Conservation (phyloP, 768 basidiomycete species). For the Rhodotorula graminis region DNA sequence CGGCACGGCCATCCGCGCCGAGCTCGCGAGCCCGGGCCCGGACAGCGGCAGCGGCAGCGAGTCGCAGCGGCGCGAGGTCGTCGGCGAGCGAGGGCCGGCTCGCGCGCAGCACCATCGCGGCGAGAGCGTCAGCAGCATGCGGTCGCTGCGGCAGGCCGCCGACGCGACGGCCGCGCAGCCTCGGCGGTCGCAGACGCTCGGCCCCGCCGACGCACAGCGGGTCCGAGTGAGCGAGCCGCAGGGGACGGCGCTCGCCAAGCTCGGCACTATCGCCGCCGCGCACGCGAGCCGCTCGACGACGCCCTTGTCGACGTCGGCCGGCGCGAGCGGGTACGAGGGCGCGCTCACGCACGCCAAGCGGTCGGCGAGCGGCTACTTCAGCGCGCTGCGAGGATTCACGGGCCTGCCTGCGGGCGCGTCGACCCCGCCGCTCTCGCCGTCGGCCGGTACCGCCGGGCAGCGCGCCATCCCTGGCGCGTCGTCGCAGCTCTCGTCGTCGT, state of each 20-base stretch:
- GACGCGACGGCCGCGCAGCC: not conserved
- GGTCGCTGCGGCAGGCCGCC: not conserved
- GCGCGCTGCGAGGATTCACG: constrained; percentile 18
- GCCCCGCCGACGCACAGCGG: constrained; percentile 1
- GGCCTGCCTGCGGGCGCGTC: constrained; percentile 3
- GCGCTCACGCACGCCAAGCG: constrained; percentile 31
- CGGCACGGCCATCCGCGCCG: not conserved
- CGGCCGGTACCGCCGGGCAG: constrained; percentile 1
- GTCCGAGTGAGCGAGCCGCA: not conserved
- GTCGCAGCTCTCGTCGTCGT: not conserved
- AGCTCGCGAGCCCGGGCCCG: constrained; percentile 14
- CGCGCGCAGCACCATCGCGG: not conserved
- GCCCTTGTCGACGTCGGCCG: not conserved
- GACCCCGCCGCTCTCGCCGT: constrained; percentile 30
- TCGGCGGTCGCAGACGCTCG: not conserved
- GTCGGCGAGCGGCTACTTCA: constrained; percentile 33
- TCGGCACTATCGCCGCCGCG: constrained; percentile 25
- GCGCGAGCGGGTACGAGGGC: not conserved
- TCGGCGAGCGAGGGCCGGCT: not conserved
- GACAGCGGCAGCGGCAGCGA: not conserved
- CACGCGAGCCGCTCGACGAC: not conserved
- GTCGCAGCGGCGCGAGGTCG: not conserved
- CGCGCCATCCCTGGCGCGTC: not conserved
- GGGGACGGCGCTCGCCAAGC: constrained; percentile 25
- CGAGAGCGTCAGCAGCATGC: constrained; percentile 4